Base-by-base conservation (phyloP, 1,284 basidiomycete species). In the Heterobasidion parviporum region DNA sequence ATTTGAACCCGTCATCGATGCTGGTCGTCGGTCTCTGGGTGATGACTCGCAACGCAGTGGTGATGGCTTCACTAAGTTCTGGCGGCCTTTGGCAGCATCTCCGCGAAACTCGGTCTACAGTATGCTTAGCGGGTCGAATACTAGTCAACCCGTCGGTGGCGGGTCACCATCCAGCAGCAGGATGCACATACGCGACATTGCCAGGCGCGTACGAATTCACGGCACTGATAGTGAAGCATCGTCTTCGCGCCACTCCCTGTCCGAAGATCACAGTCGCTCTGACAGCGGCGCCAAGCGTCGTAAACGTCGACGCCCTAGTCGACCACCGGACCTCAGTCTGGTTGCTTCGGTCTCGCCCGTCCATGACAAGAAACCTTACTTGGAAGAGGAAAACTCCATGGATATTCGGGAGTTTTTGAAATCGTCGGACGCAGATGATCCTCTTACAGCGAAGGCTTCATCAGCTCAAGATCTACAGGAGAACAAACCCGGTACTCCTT, bases 161-260 rank as follows among this genome's bases (percentile, higher is more conserved):
- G 62, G 71, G 44, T 79, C 78, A 0, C 74, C 80, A 1, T 63
- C 72, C 9, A 75, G 70, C 55, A 75, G 73, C 54, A 73, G 70
- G 34, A 63, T 70, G 34, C 71, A 74, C 53, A 60, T 78, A 18
- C 70, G 71, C 20, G 71, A 73, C 26, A 56, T 76, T 41, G 70
- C 71, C 6, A 64, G 69, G 54, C 72, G 74, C 57, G 69, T 72
- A 35, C 68, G 70, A 18, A 67, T 69, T 43, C 69, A 62, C 44
- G 65, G 61, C 18, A 60, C 66, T 33, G 71, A 71, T 51, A 79
- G 76, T 50, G 80, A 79, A 57, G 80, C 75, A 41, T 10, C 38
- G 8, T 76, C 75, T 1, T 80, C 78, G 2, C 69, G 70, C 26
- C 74, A 73, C 53, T 82, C 81, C 1, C 64, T 76, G n/a, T 77